These are phyloP conservation scores for Grosmannia serpens DNA, from an alignment of 2,329 filamentous ascomycete species.

Conservation along the genomic window DNA sequence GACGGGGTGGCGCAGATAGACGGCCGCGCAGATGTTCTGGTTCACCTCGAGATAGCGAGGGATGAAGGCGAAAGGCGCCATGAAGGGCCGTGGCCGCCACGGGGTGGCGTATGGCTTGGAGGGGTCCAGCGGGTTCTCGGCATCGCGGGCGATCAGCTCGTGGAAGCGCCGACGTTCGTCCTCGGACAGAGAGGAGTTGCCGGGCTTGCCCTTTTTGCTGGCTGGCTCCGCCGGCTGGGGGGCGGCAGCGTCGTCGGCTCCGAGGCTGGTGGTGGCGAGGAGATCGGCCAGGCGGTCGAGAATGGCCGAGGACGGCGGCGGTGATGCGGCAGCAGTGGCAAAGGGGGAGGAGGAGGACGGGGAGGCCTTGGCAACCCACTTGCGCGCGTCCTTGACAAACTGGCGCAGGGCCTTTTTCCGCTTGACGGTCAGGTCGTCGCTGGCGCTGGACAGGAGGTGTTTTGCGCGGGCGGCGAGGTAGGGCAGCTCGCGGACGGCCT, in stretches of 20 bases:
- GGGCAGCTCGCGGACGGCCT: conserved; percentile 11
- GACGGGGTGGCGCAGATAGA: conserved; percentile 90
- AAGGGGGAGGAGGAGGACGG: not conserved
- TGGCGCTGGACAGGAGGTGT: conserved; percentile 13
- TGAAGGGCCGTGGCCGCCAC: conserved; percentile 76
- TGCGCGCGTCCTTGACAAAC: conserved; percentile 56
- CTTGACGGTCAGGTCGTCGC: conserved; percentile 45
- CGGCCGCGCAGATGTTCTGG: conserved; percentile 89
- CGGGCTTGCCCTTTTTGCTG: not conserved
- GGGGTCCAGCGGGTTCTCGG: conserved; percentile 65
- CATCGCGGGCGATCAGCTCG: conserved; percentile 47
- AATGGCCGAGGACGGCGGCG: conserved; percentile 31
- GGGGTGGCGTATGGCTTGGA: conserved; percentile 82
- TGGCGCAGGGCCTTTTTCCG: conserved; percentile 65
- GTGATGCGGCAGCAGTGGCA: not conserved
- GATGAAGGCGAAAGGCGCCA: conserved; percentile 89
- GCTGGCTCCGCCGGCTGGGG: not conserved
- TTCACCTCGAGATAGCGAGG: conserved; percentile 95
- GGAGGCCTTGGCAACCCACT: conserved; percentile 45
- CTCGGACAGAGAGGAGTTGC: conserved; percentile 25
- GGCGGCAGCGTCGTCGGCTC: not conserved
- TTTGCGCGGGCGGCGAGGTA: conserved; percentile 34
- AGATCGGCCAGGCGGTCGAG: conserved; percentile 43
- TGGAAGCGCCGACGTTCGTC: conserved; percentile 43
- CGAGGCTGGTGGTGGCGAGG: conserved; percentile 17